Evolutionary conservation across 2,329 filamentous ascomycete species (phyloP).

Genomic region (Hymenoscyphus albidus): DNA sequence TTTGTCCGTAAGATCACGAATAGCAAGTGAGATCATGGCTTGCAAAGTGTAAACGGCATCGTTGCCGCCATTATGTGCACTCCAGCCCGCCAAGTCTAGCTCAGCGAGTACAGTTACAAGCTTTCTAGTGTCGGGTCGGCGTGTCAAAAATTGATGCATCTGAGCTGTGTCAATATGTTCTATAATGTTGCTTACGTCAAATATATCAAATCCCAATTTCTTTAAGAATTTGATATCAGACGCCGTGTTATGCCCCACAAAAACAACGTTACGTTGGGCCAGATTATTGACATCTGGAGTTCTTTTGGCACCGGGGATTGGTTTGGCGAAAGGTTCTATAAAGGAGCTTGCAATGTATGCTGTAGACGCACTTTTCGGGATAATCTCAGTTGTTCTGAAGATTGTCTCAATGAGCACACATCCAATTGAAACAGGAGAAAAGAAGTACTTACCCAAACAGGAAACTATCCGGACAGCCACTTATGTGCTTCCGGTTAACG

Average conservation of each 20-base stretch:
- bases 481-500: slow-evolving; percentile 64
- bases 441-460: slow-evolving; percentile 61
- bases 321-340: slow-evolving; percentile 48
- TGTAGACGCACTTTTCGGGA: slow-evolving; percentile 44
- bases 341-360: slow-evolving; percentile 51
- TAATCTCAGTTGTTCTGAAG: slow-evolving; percentile 49
- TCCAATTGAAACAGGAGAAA: not conserved
- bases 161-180: slow-evolving; percentile 69
- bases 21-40: slow-evolving; percentile 62
- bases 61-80: slow-evolving; percentile 85
- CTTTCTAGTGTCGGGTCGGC: slow-evolving; percentile 49
- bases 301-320: not conserved
- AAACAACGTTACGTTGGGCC: slow-evolving; percentile 55
- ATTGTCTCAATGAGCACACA: not conserved
- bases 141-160: slow-evolving; percentile 63
- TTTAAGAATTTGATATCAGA: slow-evolving; percentile 67
- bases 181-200: slow-evolving; percentile 50
- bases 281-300: slow-evolving; percentile 2
- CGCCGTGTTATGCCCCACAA: slow-evolving; percentile 73
- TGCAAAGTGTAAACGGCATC: slow-evolving; percentile 78
- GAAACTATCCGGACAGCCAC: slow-evolving; percentile 70
- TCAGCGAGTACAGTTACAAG: slow-evolving; percentile 60
- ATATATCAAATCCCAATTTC: slow-evolving; percentile 59
- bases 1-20: slow-evolving; percentile 34
- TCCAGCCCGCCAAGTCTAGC: slow-evolving; percentile 57